These are phyloP conservation scores for Kwoniella dejecticola DNA, from an alignment of 768 basidiomycete genomes.

Conservation along the genomic window DNA sequence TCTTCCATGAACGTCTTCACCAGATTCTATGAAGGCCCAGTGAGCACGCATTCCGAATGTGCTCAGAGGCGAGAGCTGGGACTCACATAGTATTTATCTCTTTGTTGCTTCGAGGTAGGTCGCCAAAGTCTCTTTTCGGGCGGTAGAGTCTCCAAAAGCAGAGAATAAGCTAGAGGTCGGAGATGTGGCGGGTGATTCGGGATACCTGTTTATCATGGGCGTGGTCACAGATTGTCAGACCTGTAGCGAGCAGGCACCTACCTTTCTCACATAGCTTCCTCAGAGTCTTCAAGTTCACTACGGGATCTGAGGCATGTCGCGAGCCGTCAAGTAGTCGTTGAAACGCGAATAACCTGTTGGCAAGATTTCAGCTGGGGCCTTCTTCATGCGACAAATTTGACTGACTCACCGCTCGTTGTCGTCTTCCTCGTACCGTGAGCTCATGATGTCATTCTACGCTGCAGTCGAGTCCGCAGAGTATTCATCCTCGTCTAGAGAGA, in stretches of 20 bases:
- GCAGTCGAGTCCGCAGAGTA: no score
- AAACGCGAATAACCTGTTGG: constrained; percentile 44
- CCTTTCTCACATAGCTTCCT: constrained; percentile 46
- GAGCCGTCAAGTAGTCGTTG: constrained; percentile 47
- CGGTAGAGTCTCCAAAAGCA: constrained; percentile 43
- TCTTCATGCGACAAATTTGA: no score
- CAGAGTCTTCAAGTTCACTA: constrained; percentile 43
- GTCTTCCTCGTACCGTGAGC: constrained; percentile 4
- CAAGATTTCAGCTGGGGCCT: no score
- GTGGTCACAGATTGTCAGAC: background rate
- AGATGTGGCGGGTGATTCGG: constrained; percentile 49
- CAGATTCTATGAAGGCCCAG: constrained; percentile 21
- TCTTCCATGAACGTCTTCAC: constrained; percentile 27
- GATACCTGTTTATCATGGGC: constrained; percentile 36
- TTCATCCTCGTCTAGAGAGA: no score
- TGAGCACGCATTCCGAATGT: background rate
- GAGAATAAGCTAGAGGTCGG: constrained; percentile 42
- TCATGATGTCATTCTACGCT: background rate
- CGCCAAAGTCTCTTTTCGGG: constrained; percentile 40
- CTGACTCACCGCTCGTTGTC: constrained; percentile 13
- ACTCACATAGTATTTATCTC: constrained; percentile 43
- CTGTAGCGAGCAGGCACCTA: constrained; percentile 20
- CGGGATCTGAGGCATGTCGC: constrained; percentile 24
- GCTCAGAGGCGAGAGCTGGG: background rate
- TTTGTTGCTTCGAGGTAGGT: constrained; percentile 15